A percentile compares a stretch with the other conserved stretches of the same genome.
Conservation (phyloP, 805 yeast species). For the Cyberlindnera misumaiensis region DNA sequence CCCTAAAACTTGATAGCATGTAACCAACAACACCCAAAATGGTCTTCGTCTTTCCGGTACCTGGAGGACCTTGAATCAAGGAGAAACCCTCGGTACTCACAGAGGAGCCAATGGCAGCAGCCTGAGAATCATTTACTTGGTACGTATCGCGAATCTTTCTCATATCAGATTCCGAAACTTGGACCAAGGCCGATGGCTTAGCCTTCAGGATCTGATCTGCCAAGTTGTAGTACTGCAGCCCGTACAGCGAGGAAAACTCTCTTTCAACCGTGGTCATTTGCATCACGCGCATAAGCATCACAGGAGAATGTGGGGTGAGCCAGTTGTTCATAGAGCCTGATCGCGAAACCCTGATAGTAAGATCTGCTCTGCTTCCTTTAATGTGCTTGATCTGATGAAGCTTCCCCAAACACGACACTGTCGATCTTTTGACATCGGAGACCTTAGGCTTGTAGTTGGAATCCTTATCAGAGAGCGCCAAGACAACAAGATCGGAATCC, state of each 20-base stretch:
- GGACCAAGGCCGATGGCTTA: slow-evolving; percentile 40
- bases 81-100: slow-evolving; percentile 69
- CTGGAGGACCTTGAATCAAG: slow-evolving; percentile 97
- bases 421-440: slow-evolving; percentile 27
- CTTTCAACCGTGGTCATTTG: slow-evolving; percentile 91
- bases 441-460: slow-evolving; percentile 22
- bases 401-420: slow-evolving; percentile 70
- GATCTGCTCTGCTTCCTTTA: slow-evolving; percentile 60
- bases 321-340: slow-evolving; percentile 38
- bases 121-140: slow-evolving; percentile 82
- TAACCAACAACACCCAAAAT: slow-evolving; percentile 88
- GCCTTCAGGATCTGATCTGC: slow-evolving; percentile 62
- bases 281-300: slow-evolving; percentile 69
- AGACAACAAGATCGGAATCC: slow-evolving; percentile 70
- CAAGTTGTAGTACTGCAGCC: slow-evolving; percentile 76
- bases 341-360: slow-evolving; percentile 61
- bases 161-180: slow-evolving; percentile 29
- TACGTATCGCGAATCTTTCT: slow-evolving; percentile 39
- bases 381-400: slow-evolving; percentile 65
- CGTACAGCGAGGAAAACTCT: slow-evolving; percentile 79
- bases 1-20: slow-evolving; percentile 39
- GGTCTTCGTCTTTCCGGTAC: slow-evolving; percentile 98
- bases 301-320: slow-evolving; percentile 54
- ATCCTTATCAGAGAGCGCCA: slow-evolving; percentile 37
- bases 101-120: slow-evolving; percentile 77